Conservation (phyloP, 441 rosid genomes). For the Pelargonium cotyledonis region DNA sequence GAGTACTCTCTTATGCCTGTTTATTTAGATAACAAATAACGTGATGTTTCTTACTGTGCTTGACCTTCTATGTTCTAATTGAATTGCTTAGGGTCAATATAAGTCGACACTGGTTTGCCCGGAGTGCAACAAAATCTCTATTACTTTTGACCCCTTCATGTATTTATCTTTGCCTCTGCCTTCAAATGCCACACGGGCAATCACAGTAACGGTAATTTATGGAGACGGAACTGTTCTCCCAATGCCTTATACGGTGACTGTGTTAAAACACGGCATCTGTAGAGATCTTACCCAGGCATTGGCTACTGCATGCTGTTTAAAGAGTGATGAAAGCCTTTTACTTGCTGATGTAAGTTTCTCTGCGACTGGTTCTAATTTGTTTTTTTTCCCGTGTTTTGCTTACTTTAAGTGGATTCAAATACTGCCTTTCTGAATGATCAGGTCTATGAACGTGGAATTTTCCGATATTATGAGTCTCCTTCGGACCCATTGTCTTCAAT, state of each 20-base stretch:
- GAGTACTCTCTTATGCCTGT: too few relatives aligned
- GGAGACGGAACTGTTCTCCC: constrained; percentile 45
- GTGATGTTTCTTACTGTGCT: neutral
- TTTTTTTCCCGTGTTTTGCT: neutral
- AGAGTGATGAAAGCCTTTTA: constrained; percentile 52
- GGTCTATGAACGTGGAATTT: constrained; percentile 42
- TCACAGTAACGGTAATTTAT: constrained; percentile 57
- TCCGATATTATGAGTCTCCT: constrained; percentile 39
- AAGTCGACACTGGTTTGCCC: constrained; percentile 78
- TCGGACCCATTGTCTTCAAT: constrained; percentile 33
- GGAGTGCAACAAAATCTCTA: constrained; percentile 56
- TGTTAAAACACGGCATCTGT: constrained; percentile 55
- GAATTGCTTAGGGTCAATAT: constrained; percentile 55
- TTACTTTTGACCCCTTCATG: constrained; percentile 75
- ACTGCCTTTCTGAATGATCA: constrained; percentile 19
- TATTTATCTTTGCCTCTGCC: constrained; percentile 67
- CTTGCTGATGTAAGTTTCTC: constrained; percentile 58
- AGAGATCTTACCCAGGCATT: constrained; percentile 62
- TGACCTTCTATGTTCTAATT: constrained; percentile 12
- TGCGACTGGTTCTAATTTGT: neutral
- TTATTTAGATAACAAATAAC: too few relatives aligned
- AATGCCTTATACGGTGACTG: constrained; percentile 43
- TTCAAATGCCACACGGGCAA: constrained; percentile 52
- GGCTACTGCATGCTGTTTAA: constrained; percentile 52
- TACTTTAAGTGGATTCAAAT: neutral